These are phyloP conservation scores for Forsythia suspensa DNA, from an alignment of 257 asterid species.

Conservation along the genomic window DNA sequence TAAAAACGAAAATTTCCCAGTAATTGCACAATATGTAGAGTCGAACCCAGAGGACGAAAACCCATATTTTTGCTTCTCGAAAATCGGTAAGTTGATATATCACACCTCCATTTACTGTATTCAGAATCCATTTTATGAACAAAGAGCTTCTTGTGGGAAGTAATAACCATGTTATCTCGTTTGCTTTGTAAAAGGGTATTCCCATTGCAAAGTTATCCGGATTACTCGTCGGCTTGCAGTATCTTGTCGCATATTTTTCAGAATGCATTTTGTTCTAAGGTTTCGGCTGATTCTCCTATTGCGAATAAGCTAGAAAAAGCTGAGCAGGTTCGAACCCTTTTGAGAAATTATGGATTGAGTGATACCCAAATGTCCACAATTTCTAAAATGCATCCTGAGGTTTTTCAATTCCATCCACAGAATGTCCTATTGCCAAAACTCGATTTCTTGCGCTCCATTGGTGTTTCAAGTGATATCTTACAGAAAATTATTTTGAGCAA, in stretches of 20 bases:
- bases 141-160: background rate
- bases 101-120: background rate
- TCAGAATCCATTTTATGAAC: background rate
- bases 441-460: background rate
- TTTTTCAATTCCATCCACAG: background rate
- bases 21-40: background rate
- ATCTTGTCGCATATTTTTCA: background rate
- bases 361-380: background rate
- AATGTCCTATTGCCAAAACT: background rate
- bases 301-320: background rate
- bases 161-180: background rate
- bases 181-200: background rate
- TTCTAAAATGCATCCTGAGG: background rate
- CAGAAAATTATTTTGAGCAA: background rate
- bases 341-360: background rate
- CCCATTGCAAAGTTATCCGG: background rate
- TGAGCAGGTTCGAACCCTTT: background rate
- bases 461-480: background rate
- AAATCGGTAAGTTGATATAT: background rate
- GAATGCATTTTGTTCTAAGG: background rate
- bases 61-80: background rate
- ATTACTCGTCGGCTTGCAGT: background rate
- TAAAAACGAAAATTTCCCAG: too few relatives aligned
- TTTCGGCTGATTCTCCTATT: background rate
- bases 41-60: background rate